phyloP scores from a whole-genome alignment of 495 filamentous ascomycete species.

The Penicillium silybi region DNA sequence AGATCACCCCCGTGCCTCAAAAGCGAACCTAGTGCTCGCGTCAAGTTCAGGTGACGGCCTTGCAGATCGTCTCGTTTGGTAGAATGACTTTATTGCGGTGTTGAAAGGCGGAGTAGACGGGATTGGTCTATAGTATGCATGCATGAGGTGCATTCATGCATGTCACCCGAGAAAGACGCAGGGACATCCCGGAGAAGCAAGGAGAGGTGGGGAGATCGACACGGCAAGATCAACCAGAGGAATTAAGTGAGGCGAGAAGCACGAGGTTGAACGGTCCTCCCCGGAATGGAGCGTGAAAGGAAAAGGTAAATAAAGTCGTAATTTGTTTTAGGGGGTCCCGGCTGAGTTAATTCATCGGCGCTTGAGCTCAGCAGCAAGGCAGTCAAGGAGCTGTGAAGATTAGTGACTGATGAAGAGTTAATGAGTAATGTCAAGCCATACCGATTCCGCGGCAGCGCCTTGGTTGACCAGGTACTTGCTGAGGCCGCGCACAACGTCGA shows the following conservation, averaged over 20 bases:
- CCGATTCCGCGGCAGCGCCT: constrained; percentile 61
- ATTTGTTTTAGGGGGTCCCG: constrained; percentile 12
- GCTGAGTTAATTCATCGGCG: constrained; percentile 26
- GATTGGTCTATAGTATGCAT: constrained; percentile 11
- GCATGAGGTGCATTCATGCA: constrained; percentile 9
- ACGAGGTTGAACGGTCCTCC: constrained; percentile 8
- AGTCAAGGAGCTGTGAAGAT: constrained; percentile 38
- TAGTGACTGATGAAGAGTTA: constrained; percentile 4
- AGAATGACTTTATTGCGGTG: constrained; percentile 2
- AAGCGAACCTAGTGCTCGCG: background rate
- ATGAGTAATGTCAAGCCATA: constrained; percentile 29
- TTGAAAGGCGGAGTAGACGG: constrained; percentile 14
- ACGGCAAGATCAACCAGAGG: constrained; percentile 2
- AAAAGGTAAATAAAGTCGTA: constrained; percentile 21
- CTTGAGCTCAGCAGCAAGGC: constrained; percentile 39
- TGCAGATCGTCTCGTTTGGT: background rate
- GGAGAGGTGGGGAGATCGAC: constrained; percentile 3
- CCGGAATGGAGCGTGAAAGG: constrained; percentile 4
- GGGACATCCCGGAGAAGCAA: constrained; percentile 7
- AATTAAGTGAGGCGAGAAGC: constrained; percentile 7
- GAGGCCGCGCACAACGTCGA: constrained; percentile 81
- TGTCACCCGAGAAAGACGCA: background rate
- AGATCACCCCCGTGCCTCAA: constrained; percentile 12
- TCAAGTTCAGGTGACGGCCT: background rate
- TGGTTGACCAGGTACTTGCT: constrained; percentile 85